Evolutionary conservation across 2,329 filamentous ascomycete species (phyloP), one percentile per base, ranked within the genome.

Genomic region (Parascedosporium putredinis): DNA sequence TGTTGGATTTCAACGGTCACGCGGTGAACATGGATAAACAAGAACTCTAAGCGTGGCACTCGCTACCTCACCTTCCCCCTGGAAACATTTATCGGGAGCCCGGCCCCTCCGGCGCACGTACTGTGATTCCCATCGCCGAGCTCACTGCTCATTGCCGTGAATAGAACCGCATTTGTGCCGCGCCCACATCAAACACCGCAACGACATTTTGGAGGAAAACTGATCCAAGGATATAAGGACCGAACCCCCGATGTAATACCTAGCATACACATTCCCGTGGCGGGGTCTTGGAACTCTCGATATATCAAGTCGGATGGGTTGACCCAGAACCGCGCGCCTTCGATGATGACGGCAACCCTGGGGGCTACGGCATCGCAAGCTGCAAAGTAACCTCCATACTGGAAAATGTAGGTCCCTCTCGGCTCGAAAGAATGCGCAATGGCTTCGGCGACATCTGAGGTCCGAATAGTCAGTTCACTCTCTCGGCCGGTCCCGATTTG

Each of bases 131-230:
- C n/a, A n/a, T n/a, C n/a, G n/a, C n/a, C n/a, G n/a, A n/a, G n/a
- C n/a, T n/a, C 33, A 36, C 27, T 47, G 36, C 5, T 47, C 24
- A n/a, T n/a, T 31, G 12, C 8, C 56, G 58, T 48, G 58, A 55
- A 33, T 70, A 70, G 58, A 74, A 70, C 3, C 68, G 64, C 65
- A 74, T 69, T 59, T 71, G 60, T n/a, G 63, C 68, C 5, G 60
- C 68, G 1, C 70, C 70, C 14, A 73, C 60, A 51, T 74, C 70
- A 55, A 73, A 74, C 1, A 75, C 70, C 0, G 68, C 67, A 47
- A 77, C 58, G 2, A 72, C 71, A 50, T 72, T 76, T 57, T 75
- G 68, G 52, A 78, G 58, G 51, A 76, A 78, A 5, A 67, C 66
- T 29, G 71, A 68, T 0, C 75, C 74, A 27, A 78, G 57, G 22